Percentiles rank a stretch among this genome's conserved stretches.
Conservation (phyloP, 352 stramenopile species). For the Peronospora farinosa region DNA sequence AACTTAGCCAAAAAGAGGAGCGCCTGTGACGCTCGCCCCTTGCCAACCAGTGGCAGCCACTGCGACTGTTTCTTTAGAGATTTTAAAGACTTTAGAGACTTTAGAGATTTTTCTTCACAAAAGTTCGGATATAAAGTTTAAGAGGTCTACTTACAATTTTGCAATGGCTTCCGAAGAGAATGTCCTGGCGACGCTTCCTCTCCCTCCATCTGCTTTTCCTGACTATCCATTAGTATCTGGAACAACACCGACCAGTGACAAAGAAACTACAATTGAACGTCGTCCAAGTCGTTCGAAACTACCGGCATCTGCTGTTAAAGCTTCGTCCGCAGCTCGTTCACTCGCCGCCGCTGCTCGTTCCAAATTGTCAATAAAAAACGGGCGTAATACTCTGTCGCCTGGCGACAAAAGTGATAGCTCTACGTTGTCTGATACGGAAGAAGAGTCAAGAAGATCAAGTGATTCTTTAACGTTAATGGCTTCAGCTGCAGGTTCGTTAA, state of each 20-base stretch:
- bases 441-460: slow-evolving; percentile 4
- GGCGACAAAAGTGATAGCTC: slow-evolving; percentile 14
- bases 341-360: slow-evolving; percentile 43
- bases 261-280: not conserved
- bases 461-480: slow-evolving; percentile 18
- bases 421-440: slow-evolving; percentile 4
- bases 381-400: slow-evolving; percentile 50
- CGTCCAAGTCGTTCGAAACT: slow-evolving; percentile 10
- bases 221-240: slow-evolving; percentile 10
- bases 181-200: slow-evolving; percentile 24
- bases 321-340: slow-evolving; percentile 46
- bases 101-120: too few relatives aligned
- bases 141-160: too few relatives aligned
- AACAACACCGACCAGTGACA: slow-evolving; percentile 4
- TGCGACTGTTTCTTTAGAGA: too few relatives aligned
- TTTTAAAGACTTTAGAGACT: too few relatives aligned
- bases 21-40: too few relatives aligned
- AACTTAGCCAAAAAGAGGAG: too few relatives aligned
- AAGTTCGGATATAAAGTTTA: too few relatives aligned
- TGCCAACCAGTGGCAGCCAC: too few relatives aligned
- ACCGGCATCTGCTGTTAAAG: slow-evolving; percentile 21
- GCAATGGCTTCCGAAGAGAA: slow-evolving; percentile 10
- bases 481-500: slow-evolving; percentile 21
- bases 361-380: slow-evolving; percentile 47
- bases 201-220: slow-evolving; percentile 23